Conservation (phyloP, 2,329 filamentous ascomycete genomes). For the Botryotinia globosa region DNA sequence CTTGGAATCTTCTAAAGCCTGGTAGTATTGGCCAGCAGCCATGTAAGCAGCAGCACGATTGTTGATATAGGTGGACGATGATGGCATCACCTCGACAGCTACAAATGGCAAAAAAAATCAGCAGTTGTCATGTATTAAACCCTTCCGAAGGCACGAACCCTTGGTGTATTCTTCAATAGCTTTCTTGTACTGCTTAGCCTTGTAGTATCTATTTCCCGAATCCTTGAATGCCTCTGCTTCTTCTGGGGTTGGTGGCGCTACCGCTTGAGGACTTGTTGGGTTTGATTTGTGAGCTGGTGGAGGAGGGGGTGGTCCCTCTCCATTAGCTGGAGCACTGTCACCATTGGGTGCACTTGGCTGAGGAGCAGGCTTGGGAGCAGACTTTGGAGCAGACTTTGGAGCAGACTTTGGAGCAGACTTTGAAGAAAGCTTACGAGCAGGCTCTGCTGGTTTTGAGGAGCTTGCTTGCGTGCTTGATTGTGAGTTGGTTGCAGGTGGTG, state of each 20-base stretch:
- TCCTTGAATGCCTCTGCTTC: constrained; percentile 92
- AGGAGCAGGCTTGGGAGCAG: constrained; percentile 2
- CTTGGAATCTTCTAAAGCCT: constrained; percentile 84
- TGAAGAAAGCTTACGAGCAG: constrained; percentile 41
- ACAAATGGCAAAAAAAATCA: constrained; percentile 26
- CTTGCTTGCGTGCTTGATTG: constrained; percentile 14
- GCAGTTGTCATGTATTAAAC: constrained; percentile 1
- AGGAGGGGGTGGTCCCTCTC: constrained; percentile 49
- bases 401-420: constrained; percentile 7
- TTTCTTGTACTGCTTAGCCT: constrained; percentile 82
- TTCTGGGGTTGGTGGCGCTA: constrained; percentile 47
- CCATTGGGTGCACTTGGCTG: constrained; percentile 48
- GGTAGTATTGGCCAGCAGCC: constrained; percentile 73
- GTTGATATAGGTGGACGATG: constrained; percentile 84
- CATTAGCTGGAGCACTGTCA: constrained; percentile 26
- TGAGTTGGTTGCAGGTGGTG: constrained; percentile 46
- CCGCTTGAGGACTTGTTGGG: constrained; percentile 55
- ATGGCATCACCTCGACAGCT: constrained; percentile 87
- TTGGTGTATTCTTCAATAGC: constrained; percentile 94
- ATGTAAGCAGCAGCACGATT: constrained; percentile 96
- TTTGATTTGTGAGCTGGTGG: constrained; percentile 71
- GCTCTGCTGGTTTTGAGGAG: constrained; percentile 37
- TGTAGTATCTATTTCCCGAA: constrained; percentile 94
- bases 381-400: constrained; percentile 6
- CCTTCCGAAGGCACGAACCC: constrained; percentile 53